phyloP scores from a whole-genome alignment of 495 filamentous ascomycete species.

The Choiromyces venosus region DNA sequence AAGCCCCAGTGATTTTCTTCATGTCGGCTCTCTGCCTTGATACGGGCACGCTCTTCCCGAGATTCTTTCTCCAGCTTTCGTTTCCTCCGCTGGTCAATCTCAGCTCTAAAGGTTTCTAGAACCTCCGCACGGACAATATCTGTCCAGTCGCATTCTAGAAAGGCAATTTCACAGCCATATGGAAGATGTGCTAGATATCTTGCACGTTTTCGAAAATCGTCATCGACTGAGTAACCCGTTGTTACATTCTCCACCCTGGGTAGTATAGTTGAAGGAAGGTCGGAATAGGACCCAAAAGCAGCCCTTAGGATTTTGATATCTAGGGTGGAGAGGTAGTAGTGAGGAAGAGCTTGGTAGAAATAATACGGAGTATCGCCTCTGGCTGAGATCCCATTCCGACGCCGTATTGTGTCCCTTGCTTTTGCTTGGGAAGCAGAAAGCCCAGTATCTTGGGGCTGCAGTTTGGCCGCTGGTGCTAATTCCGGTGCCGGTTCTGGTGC shows the following conservation, averaged over 20 bases:
- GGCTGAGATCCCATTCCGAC: not conserved
- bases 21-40: conserved; percentile 64
- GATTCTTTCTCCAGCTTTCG: conserved; percentile 78
- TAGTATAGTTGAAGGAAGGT: conserved; percentile 83
- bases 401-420: conserved; percentile 10
- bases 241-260: conserved; percentile 89
- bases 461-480: conserved; percentile 27
- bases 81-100: conserved; percentile 73
- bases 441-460: conserved; percentile 37
- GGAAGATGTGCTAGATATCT: conserved; percentile 92
- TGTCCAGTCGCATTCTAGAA: conserved; percentile 95
- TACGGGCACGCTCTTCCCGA: conserved; percentile 82
- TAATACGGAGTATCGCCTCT: conserved; percentile 54
- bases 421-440: conserved; percentile 46
- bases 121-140: conserved; percentile 75
- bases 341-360: conserved; percentile 85
- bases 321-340: conserved; percentile 87
- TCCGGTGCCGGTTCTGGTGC: not conserved
- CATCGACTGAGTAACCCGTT: conserved; percentile 84
- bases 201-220: conserved; percentile 74
- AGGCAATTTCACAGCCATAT: conserved; percentile 85
- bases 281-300: conserved; percentile 74
- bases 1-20: not conserved
- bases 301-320: conserved; percentile 93
- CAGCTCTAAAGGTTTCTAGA: conserved; percentile 63